A percentile compares a stretch with the other conserved stretches of the same genome.
Evolutionary conservation across 768 basidiomycete species (phyloP).

Genomic region (Dictyophora rubrovolvata): DNA sequence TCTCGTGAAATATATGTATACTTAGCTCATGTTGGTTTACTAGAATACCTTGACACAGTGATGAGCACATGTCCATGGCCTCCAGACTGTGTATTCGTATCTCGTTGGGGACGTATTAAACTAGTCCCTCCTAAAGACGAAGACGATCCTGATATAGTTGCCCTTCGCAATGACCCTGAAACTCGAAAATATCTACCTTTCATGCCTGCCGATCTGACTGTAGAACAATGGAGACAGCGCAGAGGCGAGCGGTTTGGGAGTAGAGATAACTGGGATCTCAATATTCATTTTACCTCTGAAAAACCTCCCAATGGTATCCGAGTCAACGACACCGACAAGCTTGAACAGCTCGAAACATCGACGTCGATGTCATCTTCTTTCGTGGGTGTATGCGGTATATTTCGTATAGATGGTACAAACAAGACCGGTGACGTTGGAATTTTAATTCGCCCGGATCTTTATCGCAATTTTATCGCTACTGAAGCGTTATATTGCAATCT

Average conservation of each 20-base stretch:
- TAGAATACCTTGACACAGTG: not conserved
- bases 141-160: slow-evolving; percentile 27
- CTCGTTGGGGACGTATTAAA: not conserved
- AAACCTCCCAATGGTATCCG: not conserved
- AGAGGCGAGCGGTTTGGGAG: slow-evolving; percentile 28
- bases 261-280: slow-evolving; percentile 9
- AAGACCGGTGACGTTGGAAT: slow-evolving; percentile 32
- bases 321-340: not conserved
- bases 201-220: slow-evolving; percentile 26
- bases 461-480: slow-evolving; percentile 31
- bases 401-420: slow-evolving; percentile 27
- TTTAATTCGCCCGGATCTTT: slow-evolving; percentile 26
- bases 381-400: slow-evolving; percentile 29
- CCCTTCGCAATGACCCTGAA: slow-evolving; percentile 30
- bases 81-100: not conserved
- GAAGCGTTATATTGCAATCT: slow-evolving; percentile 34
- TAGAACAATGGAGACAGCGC: slow-evolving; percentile 26
- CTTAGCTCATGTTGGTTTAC: too few species aligned
- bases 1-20: too few species aligned
- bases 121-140: slow-evolving; percentile 7
- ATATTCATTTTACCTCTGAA: slow-evolving; percentile 30
- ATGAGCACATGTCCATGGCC: not conserved
- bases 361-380: slow-evolving; percentile 16
- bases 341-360: too few species aligned
- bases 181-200: slow-evolving; percentile 29